Base-by-base conservation (phyloP, 768 basidiomycete species). In the Suillus hirtellus region DNA sequence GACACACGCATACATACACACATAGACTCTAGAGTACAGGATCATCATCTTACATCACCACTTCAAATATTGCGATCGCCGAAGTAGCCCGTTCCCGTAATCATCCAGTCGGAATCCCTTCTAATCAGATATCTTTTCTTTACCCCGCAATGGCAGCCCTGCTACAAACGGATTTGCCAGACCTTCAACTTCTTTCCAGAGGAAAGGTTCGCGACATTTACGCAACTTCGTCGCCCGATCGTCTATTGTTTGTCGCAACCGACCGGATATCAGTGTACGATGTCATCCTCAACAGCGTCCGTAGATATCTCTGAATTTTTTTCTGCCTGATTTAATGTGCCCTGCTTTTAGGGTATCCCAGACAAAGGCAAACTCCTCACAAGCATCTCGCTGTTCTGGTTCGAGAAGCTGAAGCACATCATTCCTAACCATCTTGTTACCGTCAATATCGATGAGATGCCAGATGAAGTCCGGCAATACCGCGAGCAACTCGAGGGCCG, bases 201-300 rank as follows among this genome's bases (percentile, higher is more conserved):
- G 97, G 97, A 63, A 99, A 99, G 84, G 97, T 99, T 24, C 87
- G 97, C 62, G 96, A 99, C 76, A 89, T 99, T 72, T 99, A 99
- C 77, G 70, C 84, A 38, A 89, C 86, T 14, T 87, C 89, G 6
- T 87, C 86, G 7, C 81, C 84, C 24, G 82, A 87, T 60, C 83
- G 86, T 67, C 84, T 99, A 21, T 84, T 99, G 47, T 99, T 99
- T 73, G 89, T 99, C 63, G 96, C 96, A 12, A 89, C 92, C 11
- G 97, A 99, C 78, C 84, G 97, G 66, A 96, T 99, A 73, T 96
- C 93, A 21, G 96, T 96, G 0, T 99, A 93, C 80, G 96, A 99
- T 81, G 90, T 97, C 68, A 89, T 99, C 71, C 84, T 99, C 65
- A 86, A 87, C 72, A 95, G 96, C 76, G 96, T 98, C 73, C 70